Evolutionary conservation across 1,284 basidiomycete species (phyloP).

Genomic region (Apiotrichum porosum): DNA sequence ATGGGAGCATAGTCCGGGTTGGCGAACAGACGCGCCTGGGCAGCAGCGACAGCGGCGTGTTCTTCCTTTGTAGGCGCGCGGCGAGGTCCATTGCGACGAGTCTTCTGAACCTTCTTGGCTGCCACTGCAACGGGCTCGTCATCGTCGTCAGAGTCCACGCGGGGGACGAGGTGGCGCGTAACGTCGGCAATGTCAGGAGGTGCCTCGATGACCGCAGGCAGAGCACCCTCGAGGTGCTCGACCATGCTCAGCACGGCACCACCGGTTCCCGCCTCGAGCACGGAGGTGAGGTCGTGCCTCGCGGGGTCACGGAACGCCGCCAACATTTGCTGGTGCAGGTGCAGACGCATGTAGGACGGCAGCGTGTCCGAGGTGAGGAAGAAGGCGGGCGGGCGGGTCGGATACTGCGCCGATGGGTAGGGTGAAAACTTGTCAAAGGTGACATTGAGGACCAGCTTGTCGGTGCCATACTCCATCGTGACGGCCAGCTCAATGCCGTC

Average conservation of each 20-base stretch:
- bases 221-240: slow-evolving; percentile 66
- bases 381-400: slow-evolving; percentile 61
- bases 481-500: slow-evolving; percentile 53
- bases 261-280: slow-evolving; percentile 62
- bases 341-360: slow-evolving; percentile 77
- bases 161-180: slow-evolving; percentile 59
- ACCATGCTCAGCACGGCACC: slow-evolving; percentile 72
- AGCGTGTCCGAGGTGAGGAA: slow-evolving; percentile 68
- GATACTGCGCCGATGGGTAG: slow-evolving; percentile 54
- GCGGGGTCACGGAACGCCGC: slow-evolving; percentile 53
- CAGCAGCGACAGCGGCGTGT: slow-evolving; percentile 55
- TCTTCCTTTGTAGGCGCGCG: slow-evolving; percentile 58
- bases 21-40: slow-evolving; percentile 51
- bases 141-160: slow-evolving; percentile 26
- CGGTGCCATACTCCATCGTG: slow-evolving; percentile 53
- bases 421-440: slow-evolving; percentile 56
- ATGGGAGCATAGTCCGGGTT: slow-evolving; percentile 59
- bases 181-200: slow-evolving; percentile 68
- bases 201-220: slow-evolving; percentile 61
- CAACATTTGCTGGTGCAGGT: slow-evolving; percentile 67
- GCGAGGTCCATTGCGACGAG: slow-evolving; percentile 4
- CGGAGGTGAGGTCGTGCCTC: slow-evolving; percentile 52
- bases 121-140: slow-evolving; percentile 14
- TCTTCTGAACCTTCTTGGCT: slow-evolving; percentile 1
- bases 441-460: slow-evolving; percentile 62